Evolutionary conservation across 805 yeast species (phyloP), one percentile per base, ranked within the genome.

Genomic region (Clavispora santaluciae): DNA sequence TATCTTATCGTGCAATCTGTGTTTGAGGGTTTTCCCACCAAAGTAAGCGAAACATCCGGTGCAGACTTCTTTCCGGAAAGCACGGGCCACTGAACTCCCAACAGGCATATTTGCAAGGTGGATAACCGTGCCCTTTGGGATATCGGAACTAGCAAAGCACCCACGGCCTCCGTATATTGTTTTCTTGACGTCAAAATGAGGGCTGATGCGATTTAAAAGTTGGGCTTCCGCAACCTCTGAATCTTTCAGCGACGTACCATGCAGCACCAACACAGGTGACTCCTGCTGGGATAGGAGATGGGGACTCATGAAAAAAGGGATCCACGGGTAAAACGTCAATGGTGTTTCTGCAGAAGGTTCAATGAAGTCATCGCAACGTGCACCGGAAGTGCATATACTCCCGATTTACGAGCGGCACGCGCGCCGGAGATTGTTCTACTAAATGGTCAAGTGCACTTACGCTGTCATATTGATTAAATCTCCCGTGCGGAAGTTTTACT

Each of bases 31-130:
- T 24, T 57, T 61, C 0, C 84, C 83, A 46, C 66, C 55, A 23
- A 64, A 66, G 47, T 78, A 81, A 2, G 47, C 40, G 51, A 69
- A 78, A 48, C 88, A 81, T 44, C 54, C 50, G 6, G 73, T 65
- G 54, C 88, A 81, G 1, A 78, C 83, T 50, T 81, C 87, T 47
- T 79, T 80, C 37, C 76, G 70, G 55, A 78, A 81, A 4, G 78
- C 79, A 43, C 70, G 65, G 13, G 68, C 57, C 3, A 81, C 65
- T 1, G 76, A 64, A 12, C 70, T 61, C 8, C 82, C 73, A 29
- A 77, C 56, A 0, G 81, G 79, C 2, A 55, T 41, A 3, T 53
- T 44, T 13, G 76, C 71, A 7, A 35, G 42, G 29, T 75, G 60
- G 4, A 81, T 59, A 1, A 55, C 49, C 1, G 76, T 67, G 7